Conservation (phyloP, 441 rosid genomes). For the Isatis lusitanica region DNA sequence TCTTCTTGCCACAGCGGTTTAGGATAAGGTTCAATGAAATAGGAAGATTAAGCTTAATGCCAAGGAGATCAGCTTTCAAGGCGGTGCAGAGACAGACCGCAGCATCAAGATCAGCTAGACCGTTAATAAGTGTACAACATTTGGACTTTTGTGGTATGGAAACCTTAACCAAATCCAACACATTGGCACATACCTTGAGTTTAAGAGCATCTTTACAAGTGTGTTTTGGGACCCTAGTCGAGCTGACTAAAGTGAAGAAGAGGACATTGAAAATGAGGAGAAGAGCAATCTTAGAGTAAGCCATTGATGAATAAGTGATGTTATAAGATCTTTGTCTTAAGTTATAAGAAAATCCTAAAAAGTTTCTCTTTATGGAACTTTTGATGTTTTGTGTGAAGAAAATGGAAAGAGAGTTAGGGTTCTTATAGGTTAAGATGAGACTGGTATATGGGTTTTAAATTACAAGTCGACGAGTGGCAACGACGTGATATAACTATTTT, state of each 20-base stretch:
- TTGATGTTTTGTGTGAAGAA: constrained; percentile 9
- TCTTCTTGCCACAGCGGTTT: constrained; percentile 18
- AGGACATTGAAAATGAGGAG: constrained; percentile 16
- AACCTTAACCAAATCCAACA: constrained; percentile 29
- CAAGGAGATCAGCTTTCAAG: constrained; percentile 21
- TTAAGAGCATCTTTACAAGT: constrained; percentile 32
- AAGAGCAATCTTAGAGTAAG: constrained; percentile 24
- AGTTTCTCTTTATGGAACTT: constrained; percentile 1
- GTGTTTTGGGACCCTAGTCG: constrained; percentile 1
- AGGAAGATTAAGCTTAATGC: constrained; percentile 24
- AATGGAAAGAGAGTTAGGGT: not conserved
- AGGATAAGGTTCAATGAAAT: constrained; percentile 21
- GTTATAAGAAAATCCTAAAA: not conserved
- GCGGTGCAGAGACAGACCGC: constrained; percentile 33
- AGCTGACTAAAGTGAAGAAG: constrained; percentile 31
- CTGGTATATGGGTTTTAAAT: not conserved
- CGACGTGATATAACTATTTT: not conserved
- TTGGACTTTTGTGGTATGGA: constrained; percentile 15
- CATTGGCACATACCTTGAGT: constrained; percentile 27
- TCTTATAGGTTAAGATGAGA: constrained; percentile 4
- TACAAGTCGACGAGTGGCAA: not conserved
- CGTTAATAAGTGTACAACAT: constrained; percentile 19
- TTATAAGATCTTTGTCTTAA: not conserved
- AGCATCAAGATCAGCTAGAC: constrained; percentile 22
- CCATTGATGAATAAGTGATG: constrained; percentile 8